phyloP scores from a whole-genome alignment of 805 yeast genomes.

The Saturnispora gosingensis region DNA sequence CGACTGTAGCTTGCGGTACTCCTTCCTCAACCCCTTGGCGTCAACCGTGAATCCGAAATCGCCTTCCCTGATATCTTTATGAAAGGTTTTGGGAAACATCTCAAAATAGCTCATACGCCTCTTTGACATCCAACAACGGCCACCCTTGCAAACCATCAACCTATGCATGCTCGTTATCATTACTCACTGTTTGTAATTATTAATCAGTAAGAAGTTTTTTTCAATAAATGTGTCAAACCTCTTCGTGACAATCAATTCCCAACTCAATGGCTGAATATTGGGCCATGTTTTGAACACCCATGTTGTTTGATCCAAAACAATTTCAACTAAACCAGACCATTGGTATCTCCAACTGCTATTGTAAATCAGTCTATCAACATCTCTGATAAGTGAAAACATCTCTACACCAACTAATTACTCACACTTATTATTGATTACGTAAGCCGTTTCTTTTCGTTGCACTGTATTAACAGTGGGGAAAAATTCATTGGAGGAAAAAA shows the following conservation, averaged over 20 bases:
- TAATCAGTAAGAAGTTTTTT: background rate
- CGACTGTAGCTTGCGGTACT: conserved; percentile 66
- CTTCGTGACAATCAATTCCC: background rate
- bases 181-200: background rate
- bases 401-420: background rate
- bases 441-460: background rate
- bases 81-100: conserved; percentile 70
- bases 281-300: too few species aligned
- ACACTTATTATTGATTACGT: background rate
- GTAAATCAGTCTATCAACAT: too few species aligned
- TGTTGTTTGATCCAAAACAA: too few species aligned
- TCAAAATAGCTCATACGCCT: conserved; percentile 36
- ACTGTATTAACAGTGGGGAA: background rate
- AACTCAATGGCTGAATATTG: too few species aligned
- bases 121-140: background rate
- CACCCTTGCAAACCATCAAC: background rate
- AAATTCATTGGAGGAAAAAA: background rate
- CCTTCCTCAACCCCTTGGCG: conserved; percentile 49
- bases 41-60: conserved; percentile 50
- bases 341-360: too few species aligned
- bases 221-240: background rate
- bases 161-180: background rate
- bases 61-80: conserved; percentile 51
- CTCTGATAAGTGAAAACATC: background rate
- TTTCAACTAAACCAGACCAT: too few species aligned